A percentile compares a stretch with the other conserved stretches of the same genome.
These are phyloP conservation scores for Papiliotrema terrestris DNA, from an alignment of 1,284 basidiomycete genomes.

Conservation along the genomic window DNA sequence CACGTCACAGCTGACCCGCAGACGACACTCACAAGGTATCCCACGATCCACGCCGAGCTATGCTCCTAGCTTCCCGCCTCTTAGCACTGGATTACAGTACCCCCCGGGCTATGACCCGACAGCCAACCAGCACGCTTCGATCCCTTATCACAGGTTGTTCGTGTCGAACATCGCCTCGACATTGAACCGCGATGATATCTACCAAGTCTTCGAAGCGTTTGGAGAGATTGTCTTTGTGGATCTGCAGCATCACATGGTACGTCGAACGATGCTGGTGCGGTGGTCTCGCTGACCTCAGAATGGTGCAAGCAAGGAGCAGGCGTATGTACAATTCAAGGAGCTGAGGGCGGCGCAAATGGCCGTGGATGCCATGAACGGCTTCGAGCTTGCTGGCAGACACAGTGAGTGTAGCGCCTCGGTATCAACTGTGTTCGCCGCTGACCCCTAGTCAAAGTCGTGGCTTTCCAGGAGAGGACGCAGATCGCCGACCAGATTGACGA, in stretches of 20 bases:
- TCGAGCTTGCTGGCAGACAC: slow-evolving; percentile 89
- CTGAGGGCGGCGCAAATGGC: slow-evolving; percentile 92
- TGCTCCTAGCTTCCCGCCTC: slow-evolving; percentile 32
- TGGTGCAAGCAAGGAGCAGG: slow-evolving; percentile 94
- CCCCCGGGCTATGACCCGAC: slow-evolving; percentile 45
- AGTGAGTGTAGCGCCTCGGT: slow-evolving; percentile 53
- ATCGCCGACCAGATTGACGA: slow-evolving; percentile 33
- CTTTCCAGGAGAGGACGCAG: slow-evolving; percentile 72
- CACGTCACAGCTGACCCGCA: neutral
- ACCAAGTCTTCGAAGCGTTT: slow-evolving; percentile 97
- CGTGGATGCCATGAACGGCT: slow-evolving; percentile 96
- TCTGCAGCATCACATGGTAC: slow-evolving; percentile 72
- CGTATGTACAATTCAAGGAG: slow-evolving; percentile 94
- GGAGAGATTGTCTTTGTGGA: slow-evolving; percentile 97
- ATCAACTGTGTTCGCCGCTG: slow-evolving; percentile 1
- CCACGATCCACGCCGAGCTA: slow-evolving; percentile 12
- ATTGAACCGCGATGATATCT: slow-evolving; percentile 91
- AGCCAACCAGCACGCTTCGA: slow-evolving; percentile 46
- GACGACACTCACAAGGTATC: slow-evolving; percentile 1
- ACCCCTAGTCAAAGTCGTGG: slow-evolving; percentile 76
- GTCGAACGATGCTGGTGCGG: slow-evolving; percentile 6
- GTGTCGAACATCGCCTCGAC: slow-evolving; percentile 96
- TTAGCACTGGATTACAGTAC: slow-evolving; percentile 29
- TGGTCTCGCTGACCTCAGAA: neutral
- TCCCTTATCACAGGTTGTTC: slow-evolving; percentile 71